Evolutionary conservation across 1,284 basidiomycete species (phyloP), one percentile per base, ranked within the genome.

Genomic region (Boletus sp.): DNA sequence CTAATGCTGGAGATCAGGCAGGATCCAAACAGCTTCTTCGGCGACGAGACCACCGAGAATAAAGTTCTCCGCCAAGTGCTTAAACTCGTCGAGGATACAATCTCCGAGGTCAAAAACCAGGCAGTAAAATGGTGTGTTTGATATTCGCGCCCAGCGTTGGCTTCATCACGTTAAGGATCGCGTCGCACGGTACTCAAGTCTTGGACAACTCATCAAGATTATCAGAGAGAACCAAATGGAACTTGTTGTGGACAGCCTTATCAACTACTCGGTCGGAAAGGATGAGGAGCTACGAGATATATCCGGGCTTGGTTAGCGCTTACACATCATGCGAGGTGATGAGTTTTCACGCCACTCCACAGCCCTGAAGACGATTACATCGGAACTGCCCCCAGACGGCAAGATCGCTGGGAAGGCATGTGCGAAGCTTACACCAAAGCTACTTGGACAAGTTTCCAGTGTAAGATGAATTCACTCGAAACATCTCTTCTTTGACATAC

Each of bases 31-130:
- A 84, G 81, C 55, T 91, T 92, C 69, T 73, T 84, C 18, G 85
- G 91, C 44, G 95, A 97, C 71, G 93, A 96, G 72, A 66, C 78
- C 3, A 81, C 86, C 37, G 96, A 98, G 78, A 86, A 80, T 70
- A 91, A 89, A 67, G 85, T 94, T 35, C 80, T 94, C 47, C 83
- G 82, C 46, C 86, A 90, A 67, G 94, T 97, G 1, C 79, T 98
- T 24, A 80, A 85, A 24, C 82, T 96, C 24, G 88, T 97, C 13
- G 88, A 92, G 68, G 97, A 99, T 77, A 88, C 88, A 75, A 98
- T 97, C 67, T 94, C 93, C 16, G 96, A 99, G 77, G 97, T 99
- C 63, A 98, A 98, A 81, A 98, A 98, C 72, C 91, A 95, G 70
- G 94, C 94, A 2, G 96, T 97, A 16, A 93, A 94, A 77, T 95